Percentiles rank a stretch among this genome's conserved stretches.
phyloP scores from a whole-genome alignment of 305 asterid genomes.

The Euphrasia arctica region DNA sequence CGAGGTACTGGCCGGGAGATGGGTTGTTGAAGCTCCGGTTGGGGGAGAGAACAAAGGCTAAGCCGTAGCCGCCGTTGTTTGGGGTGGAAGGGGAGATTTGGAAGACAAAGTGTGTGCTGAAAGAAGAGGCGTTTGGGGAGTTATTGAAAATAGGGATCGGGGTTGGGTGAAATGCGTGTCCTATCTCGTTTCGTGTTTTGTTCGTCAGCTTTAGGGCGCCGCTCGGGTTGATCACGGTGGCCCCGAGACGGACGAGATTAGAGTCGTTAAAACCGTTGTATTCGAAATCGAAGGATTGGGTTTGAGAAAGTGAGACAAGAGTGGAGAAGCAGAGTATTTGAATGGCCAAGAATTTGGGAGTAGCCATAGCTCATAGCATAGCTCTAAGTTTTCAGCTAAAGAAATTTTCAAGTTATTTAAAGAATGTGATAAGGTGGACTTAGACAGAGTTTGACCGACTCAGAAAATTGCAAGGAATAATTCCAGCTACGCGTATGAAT shows the following conservation, averaged over 20 bases:
- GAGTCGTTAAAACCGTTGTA: constrained; percentile 49
- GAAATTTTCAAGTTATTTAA: too few species aligned
- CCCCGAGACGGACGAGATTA: constrained; percentile 30
- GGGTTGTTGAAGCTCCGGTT: constrained; percentile 33
- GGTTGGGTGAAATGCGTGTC: constrained; percentile 45
- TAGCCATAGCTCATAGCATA: too few species aligned
- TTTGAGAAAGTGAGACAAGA: constrained; percentile 21
- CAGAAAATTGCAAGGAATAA: too few species aligned
- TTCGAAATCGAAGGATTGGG: constrained; percentile 36
- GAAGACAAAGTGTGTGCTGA: constrained; percentile 56
- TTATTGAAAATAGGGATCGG: constrained; percentile 38
- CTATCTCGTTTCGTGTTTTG: constrained; percentile 31
- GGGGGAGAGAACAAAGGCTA: constrained; percentile 64
- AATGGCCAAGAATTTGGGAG: constrained; percentile 4
- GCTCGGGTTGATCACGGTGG: constrained; percentile 25
- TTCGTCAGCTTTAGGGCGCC: constrained; percentile 54
- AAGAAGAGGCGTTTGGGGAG: constrained; percentile 3
- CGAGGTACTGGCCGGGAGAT: constrained; percentile 42
- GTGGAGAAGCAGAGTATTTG: constrained; percentile 6
- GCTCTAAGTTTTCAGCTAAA: too few species aligned
- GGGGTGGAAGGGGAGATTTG: constrained; percentile 35
- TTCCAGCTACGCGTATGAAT: too few species aligned
- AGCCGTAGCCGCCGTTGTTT: constrained; percentile 53
- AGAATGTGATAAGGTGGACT: too few species aligned
- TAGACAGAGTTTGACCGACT: too few species aligned